Evolutionary conservation across 805 yeast genomes (phyloP), one percentile per base, ranked within the genome.

Genomic region (Tetrapisispora fleetii): DNA sequence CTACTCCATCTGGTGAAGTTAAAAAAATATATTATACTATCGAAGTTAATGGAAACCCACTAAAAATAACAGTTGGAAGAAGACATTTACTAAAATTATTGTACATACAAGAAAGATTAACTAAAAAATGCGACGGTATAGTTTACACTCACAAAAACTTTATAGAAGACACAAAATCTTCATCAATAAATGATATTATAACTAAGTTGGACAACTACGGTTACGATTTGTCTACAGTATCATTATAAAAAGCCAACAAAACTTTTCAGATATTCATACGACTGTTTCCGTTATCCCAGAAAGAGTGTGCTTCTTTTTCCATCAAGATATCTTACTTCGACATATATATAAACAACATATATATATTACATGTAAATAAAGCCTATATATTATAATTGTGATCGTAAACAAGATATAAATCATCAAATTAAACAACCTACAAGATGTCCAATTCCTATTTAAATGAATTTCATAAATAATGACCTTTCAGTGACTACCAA

Each of bases 21-120:
- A 63, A 60, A 16, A 63, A 71, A 24, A 75, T 85, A 3, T 83
- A 71, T 61, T 78, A 72, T 62, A 64, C 75, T 24, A 79, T 77
- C 33, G 46, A 43, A 1, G 59, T 68, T 40, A 63, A 66, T 13
- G 77, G 74, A 16, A 63, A 70, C 40, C 75, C 77, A 40, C 50
- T 71, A 37, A 70, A 76, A 48, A 62, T 88, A 46, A 71, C 69
- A 3, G 81, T 77, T 39, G 91, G 93, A 40, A 80, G 80, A 65
- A 76, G 85, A 62, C 77, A 73, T 58, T 69, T 88, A 45, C 63
- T 85, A 50, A 69, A 73, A 50, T 68, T 64, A 43, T 69, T 85
- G 55, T 82, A 70, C 60, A 77, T 79, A 11, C 68, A 68, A 36
- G 83, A 73, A 48, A 69, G 69, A 58, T 57, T 69, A 46, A 74